These are phyloP conservation scores for Rhynchosporium secalis DNA, from an alignment of 2,329 filamentous ascomycete genomes.

Conservation along the genomic window DNA sequence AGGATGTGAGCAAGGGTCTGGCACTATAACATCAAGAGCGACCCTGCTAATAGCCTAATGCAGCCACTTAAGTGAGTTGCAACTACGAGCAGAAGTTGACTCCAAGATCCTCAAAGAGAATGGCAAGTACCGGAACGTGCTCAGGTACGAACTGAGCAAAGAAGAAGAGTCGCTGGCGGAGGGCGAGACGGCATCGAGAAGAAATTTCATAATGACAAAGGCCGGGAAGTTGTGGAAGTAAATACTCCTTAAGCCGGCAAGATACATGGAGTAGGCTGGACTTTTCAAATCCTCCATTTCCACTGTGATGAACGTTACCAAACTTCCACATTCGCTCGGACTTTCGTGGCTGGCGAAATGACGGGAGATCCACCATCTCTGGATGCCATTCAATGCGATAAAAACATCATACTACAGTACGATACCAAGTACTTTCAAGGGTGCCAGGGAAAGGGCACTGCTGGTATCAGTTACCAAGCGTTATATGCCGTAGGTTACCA, in stretches of 20 bases:
- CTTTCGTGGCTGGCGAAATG: constrained; percentile 14
- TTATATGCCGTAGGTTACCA: not conserved
- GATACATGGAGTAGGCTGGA: not conserved
- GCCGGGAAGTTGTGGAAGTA: constrained; percentile 4
- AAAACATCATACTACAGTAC: constrained; percentile 16
- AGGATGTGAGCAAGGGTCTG: not conserved
- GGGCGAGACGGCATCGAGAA: not conserved
- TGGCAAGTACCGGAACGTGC: constrained; percentile 4
- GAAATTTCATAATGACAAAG: not conserved
- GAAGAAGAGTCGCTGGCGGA: not conserved
- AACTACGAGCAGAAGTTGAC: not conserved
- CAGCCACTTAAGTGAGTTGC: not conserved
- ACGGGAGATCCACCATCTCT: constrained; percentile 22
- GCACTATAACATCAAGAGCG: not conserved
- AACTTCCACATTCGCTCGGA: constrained; percentile 1
- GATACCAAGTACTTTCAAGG: not conserved
- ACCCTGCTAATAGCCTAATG: not conserved
- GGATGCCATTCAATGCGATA: constrained; percentile 25
- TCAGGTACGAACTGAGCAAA: constrained; percentile 1
- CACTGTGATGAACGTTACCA: not conserved
- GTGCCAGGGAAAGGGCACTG: not conserved
- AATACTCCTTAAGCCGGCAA: constrained; percentile 6
- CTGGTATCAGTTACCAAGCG: not conserved
- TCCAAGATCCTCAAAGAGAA: constrained; percentile 3
- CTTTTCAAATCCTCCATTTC: not conserved